Evolutionary conservation across 805 yeast genomes (phyloP), one percentile per base, ranked within the genome.

Genomic region (Candida jianshihensis): DNA sequence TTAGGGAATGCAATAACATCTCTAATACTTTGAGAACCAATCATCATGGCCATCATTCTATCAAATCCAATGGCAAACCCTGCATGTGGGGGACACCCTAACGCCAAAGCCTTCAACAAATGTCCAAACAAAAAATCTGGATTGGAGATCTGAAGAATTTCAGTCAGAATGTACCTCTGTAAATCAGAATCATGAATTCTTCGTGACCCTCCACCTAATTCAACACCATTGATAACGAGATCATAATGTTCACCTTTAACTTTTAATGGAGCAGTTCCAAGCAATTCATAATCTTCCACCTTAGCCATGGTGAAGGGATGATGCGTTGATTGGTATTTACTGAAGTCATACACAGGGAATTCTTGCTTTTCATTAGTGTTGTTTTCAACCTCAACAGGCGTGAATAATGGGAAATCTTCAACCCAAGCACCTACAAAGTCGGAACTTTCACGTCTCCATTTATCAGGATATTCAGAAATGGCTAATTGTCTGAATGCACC

Each of bases 41-140:
- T 59, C 22, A 90, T 55, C 90, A 90, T 87, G 0, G 98, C 92
- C 49, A 94, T 79, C 67, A 92, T 64, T 43, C 99, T 66, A 56
- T 92, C 99, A 47, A 92, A 84, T 0, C 98, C 99, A 25, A 92
- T 67, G 0, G 98, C 99, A 26, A 92, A 66, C 0, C 99, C 99
- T 2, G 97, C 96, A 61, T 92, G 99, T 1, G 99, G 99, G 1
- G 99, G 99, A 52, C 97, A 87, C 1, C 98, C 98, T 62, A 83
- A 75, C 18, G 74, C 75, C 37, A 92, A 73, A 0, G 96, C 96
- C 28, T 68, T 64, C 22, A 92, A 64, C 28, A 92, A 65, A 60
- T 92, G 99, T 0, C 96, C 95, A 63, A 92, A 92, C 8, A 87
- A 63, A 25, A 56, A 53, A 31, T 78, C 69, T 19, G 84, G 72